Evolutionary conservation across 2,329 filamentous ascomycete species (phyloP).

Genomic region (Canariomyces notabilis): DNA sequence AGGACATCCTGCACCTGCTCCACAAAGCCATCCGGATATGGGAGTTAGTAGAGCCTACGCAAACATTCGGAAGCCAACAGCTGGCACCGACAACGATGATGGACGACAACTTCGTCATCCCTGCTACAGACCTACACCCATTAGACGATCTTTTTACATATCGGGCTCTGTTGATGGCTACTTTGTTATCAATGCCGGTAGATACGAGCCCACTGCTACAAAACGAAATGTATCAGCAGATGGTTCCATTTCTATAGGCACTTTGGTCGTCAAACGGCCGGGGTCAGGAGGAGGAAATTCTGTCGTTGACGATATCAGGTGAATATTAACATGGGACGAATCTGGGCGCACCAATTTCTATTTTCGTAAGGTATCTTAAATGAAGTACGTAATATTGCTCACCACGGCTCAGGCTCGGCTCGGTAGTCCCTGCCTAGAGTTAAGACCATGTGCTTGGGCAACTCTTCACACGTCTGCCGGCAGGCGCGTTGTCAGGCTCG

Average conservation of each 20-base stretch:
- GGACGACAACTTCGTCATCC: neutral
- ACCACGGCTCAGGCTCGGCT: no score
- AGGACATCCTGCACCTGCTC: neutral
- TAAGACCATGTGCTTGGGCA: no score
- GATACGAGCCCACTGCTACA: neutral
- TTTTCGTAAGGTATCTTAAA: no score
- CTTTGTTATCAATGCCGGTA: slow-evolving; percentile 1
- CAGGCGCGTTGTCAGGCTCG: no score
- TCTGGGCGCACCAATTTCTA: no score
- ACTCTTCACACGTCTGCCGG: no score
- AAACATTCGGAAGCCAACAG: neutral
- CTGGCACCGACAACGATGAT: neutral
- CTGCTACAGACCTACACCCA: neutral
- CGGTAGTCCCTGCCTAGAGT: no score
- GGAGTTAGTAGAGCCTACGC: neutral
- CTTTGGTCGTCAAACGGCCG: no score
- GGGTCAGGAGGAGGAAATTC: no score
- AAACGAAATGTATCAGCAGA: neutral
- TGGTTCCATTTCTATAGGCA: neutral
- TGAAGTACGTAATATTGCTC: no score
- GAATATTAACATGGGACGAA: no score
- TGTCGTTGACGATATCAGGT: no score
- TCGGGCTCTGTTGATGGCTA: neutral
- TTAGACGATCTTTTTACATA: neutral
- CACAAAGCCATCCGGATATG: neutral